A percentile compares a stretch with the other conserved stretches of the same genome.
These are phyloP conservation scores for Nicotiana noctiflora DNA, from an alignment of 257 asterid species.

Conservation along the genomic window DNA sequence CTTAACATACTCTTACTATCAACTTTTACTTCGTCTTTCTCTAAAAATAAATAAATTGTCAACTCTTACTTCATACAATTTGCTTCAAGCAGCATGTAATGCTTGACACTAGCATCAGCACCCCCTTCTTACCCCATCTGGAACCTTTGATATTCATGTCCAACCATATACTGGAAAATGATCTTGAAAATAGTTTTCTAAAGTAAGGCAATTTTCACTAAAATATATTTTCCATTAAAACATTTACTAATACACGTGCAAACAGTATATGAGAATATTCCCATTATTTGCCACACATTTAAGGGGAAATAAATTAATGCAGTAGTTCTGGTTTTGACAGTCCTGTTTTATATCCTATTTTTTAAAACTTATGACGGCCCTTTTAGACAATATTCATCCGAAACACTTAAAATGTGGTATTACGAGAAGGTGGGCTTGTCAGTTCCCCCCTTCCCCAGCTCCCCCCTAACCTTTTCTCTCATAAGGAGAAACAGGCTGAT, in stretches of 20 bases:
- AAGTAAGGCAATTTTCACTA: too few species aligned
- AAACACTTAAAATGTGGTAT: background rate
- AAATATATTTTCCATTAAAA: too few species aligned
- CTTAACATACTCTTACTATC: background rate
- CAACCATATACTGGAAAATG: too few species aligned
- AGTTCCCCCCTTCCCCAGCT: too few species aligned
- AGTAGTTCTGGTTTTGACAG: background rate
- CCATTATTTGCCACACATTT: background rate
- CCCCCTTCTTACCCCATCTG: too few species aligned
- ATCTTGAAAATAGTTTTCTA: background rate
- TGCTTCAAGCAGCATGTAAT: too few species aligned
- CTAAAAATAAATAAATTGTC: too few species aligned
- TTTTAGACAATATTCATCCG: background rate
- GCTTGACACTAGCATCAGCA: too few species aligned
- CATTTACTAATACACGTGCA: too few species aligned
- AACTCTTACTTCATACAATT: too few species aligned
- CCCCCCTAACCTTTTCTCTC: background rate
- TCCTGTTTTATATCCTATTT: background rate
- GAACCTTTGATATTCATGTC: too few species aligned
- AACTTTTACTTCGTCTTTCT: too few species aligned
- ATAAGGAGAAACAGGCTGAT: background rate
- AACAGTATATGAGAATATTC: background rate
- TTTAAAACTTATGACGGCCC: background rate
- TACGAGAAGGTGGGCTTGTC: background rate
- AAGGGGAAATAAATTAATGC: background rate